These are phyloP conservation scores for Leucogyrophana mollusca DNA, from an alignment of 768 basidiomycete species.

Conservation along the genomic window DNA sequence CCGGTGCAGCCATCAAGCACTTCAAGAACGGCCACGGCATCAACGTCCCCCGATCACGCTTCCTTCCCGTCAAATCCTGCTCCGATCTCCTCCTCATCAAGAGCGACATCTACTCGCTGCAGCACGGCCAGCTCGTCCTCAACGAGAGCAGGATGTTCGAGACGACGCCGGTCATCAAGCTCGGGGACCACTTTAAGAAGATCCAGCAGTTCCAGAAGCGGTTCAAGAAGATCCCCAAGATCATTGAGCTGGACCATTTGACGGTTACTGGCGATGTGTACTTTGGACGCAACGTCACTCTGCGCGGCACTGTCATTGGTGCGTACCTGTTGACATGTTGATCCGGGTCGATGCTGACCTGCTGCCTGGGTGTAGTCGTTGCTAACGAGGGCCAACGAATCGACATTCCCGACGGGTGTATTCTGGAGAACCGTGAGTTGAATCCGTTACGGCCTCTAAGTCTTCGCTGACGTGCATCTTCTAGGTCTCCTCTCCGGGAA, in stretches of 20 bases:
- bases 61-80: conserved; percentile 66
- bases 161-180: conserved; percentile 72
- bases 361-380: conserved; percentile 42
- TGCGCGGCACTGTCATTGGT: conserved; percentile 67
- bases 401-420: conserved; percentile 72
- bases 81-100: conserved; percentile 68
- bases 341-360: not conserved
- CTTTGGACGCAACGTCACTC: conserved; percentile 63
- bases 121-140: conserved; percentile 68
- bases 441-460: not conserved
- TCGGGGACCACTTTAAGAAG: conserved; percentile 79
- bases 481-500: conserved; percentile 70
- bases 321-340: conserved; percentile 5
- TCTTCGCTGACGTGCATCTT: conserved; percentile 13
- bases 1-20: conserved; percentile 75
- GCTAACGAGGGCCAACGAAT: conserved; percentile 78
- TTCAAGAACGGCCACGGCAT: conserved; percentile 66
- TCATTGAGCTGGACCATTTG: conserved; percentile 72
- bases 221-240: conserved; percentile 73
- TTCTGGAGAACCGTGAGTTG: conserved; percentile 61
- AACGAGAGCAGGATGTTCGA: conserved; percentile 57
- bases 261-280: conserved; percentile 69
- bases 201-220: conserved; percentile 68
- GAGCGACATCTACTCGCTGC: conserved; percentile 65
- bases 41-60: conserved; percentile 71